These are phyloP conservation scores for Ogataea saltuana DNA, from an alignment of 805 yeast species.

Conservation along the genomic window DNA sequence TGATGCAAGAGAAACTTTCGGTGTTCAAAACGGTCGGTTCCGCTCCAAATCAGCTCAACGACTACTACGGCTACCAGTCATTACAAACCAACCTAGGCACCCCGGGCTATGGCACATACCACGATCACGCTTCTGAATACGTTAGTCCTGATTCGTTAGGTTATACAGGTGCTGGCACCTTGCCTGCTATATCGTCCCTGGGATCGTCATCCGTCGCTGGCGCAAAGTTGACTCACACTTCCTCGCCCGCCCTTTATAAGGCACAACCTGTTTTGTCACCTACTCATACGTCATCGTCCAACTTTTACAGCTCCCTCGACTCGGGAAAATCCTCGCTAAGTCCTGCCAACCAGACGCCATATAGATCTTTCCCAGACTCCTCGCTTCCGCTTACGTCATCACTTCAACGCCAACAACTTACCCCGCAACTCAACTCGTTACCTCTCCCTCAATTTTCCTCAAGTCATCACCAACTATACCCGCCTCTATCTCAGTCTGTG, in stretches of 20 bases:
- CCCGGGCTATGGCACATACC: not conserved
- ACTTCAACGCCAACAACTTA: conserved; percentile 5
- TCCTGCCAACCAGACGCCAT: not conserved
- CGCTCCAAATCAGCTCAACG: not conserved
- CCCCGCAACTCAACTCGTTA: not conserved
- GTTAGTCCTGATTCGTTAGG: conserved; percentile 7
- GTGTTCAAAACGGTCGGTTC: conserved; percentile 1
- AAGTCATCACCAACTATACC: conserved; percentile 6
- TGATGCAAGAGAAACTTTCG: conserved; percentile 1
- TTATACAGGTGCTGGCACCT: conserved; percentile 1
- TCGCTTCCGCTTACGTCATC: conserved; percentile 2
- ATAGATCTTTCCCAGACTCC: not conserved
- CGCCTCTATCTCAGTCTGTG: conserved; percentile 4
- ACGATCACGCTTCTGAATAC: conserved; percentile 3
- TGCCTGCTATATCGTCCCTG: conserved; percentile 3
- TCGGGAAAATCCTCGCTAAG: not conserved
- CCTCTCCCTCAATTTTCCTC: conserved; percentile 7
- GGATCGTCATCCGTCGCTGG: conserved; percentile 1
- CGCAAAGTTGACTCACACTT: not conserved
- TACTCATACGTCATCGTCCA: conserved; percentile 1
- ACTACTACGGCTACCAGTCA: not conserved
- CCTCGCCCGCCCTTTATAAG: conserved; percentile 1
- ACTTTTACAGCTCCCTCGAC: not conserved
- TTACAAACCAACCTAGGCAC: not conserved
- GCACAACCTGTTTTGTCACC: conserved; percentile 6